Evolutionary conservation across 176 grass and related monocot species (phyloP), one percentile per base, ranked within the genome.

Genomic region (Rhynchospora breviuscula): DNA sequence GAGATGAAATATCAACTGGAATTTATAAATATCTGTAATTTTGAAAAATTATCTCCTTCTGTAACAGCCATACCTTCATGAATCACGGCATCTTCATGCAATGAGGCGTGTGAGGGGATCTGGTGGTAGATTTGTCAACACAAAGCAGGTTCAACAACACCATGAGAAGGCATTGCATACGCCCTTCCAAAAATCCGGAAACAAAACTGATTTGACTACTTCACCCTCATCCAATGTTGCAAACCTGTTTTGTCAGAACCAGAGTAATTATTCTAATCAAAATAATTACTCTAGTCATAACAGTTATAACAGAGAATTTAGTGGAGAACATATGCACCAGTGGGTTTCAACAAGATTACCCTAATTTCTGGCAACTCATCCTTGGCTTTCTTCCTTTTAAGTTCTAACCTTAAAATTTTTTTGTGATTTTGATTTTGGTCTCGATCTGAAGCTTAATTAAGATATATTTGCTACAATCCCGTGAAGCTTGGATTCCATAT

Each of bases 351-450:
- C 45, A 2, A 76, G 7, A 47, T 15, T 70, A 60, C 78, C 84
- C 74, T 84, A 46, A 49, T 67, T 1, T 82, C 83, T 56, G 97
- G 97, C 93, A 96, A 99, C 81, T 93, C 93, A 99, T 99, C 93
- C 93, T 99, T 99, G 97, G 97, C 97, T 99, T 95, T 81, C 69
- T 25, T 73, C 51, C n/a, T 74, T 23, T 10, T 25, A 74, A 52
- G 44, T 74, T 23, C 21, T 51, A 74, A 52, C 70, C 46, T 52
- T 15, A 0, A 56, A 31, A 8, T 56, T 56, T 77, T 77, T 56
- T 49, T 77, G 2, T 77, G 23, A 57, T 77, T 77, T 17, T 15
- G 21, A 1, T 77, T 57, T 54, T 56, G 21, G 22, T 76, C 48
- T 0, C 0, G 26, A 29, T 57, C 47, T 77, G 49, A 77, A 56